Base-by-base conservation (phyloP, 2,329 filamentous ascomycete species). In the Colletotrichum zoysiae region DNA sequence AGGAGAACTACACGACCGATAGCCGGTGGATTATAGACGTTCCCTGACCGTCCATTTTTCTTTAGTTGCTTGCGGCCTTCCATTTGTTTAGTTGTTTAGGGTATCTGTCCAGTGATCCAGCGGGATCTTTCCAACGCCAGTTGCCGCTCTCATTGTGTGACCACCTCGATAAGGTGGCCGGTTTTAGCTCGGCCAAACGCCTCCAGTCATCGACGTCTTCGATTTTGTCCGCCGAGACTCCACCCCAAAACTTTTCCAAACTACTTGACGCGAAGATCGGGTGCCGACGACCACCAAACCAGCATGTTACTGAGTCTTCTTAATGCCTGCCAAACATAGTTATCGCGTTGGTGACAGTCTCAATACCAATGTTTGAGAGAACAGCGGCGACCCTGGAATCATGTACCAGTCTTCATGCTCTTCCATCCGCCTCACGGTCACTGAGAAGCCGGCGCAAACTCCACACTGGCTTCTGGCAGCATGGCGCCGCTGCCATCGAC, bases 311-410 rank as follows among this genome's bases (percentile, higher is more conserved):
- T 40, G 38, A 58, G 35, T 42, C 30, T 20, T n/a, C 30, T 57
- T 42, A 12, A 71, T 62, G 42, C 51, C 38, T 61, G 50, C 42
- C 35, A 66, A 23, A 51, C 61, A 51, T 73, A 71, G 57, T 30
- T 55, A 35, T 51, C 20, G 58, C 48, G 38, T 59, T 44, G 65
- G 66, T 60, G 70, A 70, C 59, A 65, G 42, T 56, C 50, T 67
- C 67, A 55, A 44, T 65, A 18, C 83, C 81, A 79, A 88, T 89
- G 87, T 85, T 89, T 76, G 87, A 89, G 83, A 86, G 87, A 84
- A 87, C 87, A 68, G 86, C 86, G 51, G 84, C 85, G 73, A 84
- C 82, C 79, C 80, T 89, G 80, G 88, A 89, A 84, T 84, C 87
- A 79, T 86, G 86, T 82, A 83, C 83, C 75, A 81, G 89, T 78